These are phyloP conservation scores for Gynandropsis gynandra DNA, from an alignment of 345 rosid species.

Conservation along the genomic window DNA sequence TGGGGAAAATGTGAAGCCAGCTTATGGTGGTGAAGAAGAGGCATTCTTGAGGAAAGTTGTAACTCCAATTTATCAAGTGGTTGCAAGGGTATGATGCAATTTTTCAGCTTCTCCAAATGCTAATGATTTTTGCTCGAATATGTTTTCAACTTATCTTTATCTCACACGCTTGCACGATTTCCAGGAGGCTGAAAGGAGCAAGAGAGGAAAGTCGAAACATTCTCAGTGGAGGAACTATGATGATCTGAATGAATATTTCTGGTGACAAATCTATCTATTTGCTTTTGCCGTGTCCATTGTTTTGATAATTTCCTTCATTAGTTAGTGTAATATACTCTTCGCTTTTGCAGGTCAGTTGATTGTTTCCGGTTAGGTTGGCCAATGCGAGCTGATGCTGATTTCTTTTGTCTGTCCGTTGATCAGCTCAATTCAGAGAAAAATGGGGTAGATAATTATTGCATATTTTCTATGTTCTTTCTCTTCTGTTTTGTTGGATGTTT, in stretches of 20 bases:
- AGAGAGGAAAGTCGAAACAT: conserved; percentile 84
- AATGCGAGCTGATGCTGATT: conserved; percentile 95
- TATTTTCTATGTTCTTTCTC: conserved; percentile 10
- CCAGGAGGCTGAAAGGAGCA: conserved; percentile 87
- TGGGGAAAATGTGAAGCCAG: conserved; percentile 95
- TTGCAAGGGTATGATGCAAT: conserved; percentile 45
- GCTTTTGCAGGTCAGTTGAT: conserved; percentile 71
- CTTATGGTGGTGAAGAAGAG: conserved; percentile 96
- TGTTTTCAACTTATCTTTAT: conserved; percentile 8
- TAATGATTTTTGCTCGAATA: conserved; percentile 5
- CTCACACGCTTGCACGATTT: conserved; percentile 17
- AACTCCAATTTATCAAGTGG: conserved; percentile 82
- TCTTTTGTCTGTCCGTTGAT: conserved; percentile 47
- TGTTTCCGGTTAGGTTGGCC: conserved; percentile 99
- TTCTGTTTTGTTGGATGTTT: too few species aligned
- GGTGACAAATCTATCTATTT: conserved; percentile 37
- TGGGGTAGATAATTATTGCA: conserved; percentile 40
- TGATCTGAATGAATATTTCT: conserved; percentile 93
- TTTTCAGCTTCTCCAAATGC: conserved; percentile 1
- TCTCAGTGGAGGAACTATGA: conserved; percentile 98
- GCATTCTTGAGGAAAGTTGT: conserved; percentile 90
- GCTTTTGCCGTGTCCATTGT: background rate
- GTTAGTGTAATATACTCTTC: conserved; percentile 10
- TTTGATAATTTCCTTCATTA: conserved; percentile 7
- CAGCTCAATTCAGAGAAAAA: conserved; percentile 35